Conservation (phyloP, 164 flowering plant genomes). For the Buxus sempervirens region DNA sequence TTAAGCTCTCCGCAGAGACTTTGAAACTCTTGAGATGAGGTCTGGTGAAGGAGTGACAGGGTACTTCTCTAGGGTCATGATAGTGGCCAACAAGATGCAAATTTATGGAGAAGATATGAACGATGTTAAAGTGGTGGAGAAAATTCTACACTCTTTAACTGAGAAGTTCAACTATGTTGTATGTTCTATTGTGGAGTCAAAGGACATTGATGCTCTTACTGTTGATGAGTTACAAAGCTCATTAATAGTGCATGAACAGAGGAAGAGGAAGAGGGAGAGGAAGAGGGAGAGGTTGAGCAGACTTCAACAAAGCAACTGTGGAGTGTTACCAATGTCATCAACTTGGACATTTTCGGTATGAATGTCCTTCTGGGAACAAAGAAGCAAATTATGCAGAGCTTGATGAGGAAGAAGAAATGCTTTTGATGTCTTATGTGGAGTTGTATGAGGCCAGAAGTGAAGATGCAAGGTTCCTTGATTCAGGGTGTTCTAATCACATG, state of each 20-base stretch:
- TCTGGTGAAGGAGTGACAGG: conserved; percentile 10
- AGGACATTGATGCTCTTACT: conserved; percentile 10
- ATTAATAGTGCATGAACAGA: conserved; percentile 16
- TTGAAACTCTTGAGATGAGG: conserved; percentile 10
- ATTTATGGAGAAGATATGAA: conserved; percentile 9
- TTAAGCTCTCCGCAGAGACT: conserved; percentile 6
- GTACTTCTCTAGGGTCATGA: conserved; percentile 24
- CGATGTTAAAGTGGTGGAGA: conserved; percentile 15
- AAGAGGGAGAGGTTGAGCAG: conserved; percentile 18
- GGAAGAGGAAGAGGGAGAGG: conserved; percentile 22
- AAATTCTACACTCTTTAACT: conserved; percentile 14
- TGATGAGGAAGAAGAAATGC: conserved; percentile 18
- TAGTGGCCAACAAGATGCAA: conserved; percentile 22
- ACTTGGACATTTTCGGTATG: conserved; percentile 26
- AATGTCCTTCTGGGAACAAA: conserved; percentile 19
- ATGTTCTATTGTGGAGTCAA: conserved; percentile 14
- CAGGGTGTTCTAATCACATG: conserved; percentile 14
- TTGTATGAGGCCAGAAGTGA: not conserved
- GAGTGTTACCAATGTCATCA: conserved; percentile 29
- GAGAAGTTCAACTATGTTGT: conserved; percentile 19
- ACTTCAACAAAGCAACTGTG: conserved; percentile 16
- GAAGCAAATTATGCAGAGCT: conserved; percentile 24
- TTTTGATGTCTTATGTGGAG: conserved; percentile 14
- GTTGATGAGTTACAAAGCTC: conserved; percentile 20
- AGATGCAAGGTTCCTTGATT: conserved; percentile 12